Percentiles rank a stretch among this genome's conserved stretches.
These are phyloP conservation scores for Decorospora gaudefroyi DNA, from an alignment of 2,329 filamentous ascomycete species.

Conservation along the genomic window DNA sequence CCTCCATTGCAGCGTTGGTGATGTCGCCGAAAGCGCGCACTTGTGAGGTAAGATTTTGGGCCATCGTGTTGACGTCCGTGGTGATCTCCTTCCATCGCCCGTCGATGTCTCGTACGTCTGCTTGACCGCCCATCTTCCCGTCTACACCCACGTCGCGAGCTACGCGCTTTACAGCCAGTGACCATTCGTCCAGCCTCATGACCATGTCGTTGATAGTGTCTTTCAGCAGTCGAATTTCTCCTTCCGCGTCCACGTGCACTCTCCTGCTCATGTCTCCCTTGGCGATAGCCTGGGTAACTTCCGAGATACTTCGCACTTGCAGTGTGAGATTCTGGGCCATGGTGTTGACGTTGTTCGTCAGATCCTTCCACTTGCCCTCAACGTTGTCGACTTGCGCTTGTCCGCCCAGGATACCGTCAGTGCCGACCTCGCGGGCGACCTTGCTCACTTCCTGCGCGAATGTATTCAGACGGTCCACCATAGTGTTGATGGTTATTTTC, in stretches of 20 bases:
- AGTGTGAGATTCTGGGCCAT: conserved; percentile 67
- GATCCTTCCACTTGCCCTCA: conserved; percentile 68
- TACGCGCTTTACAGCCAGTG: conserved; percentile 91
- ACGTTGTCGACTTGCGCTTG: conserved; percentile 68
- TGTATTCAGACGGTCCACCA: conserved; percentile 67
- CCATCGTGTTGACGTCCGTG: conserved; percentile 93
- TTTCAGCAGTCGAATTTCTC: conserved; percentile 91
- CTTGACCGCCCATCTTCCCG: conserved; percentile 97
- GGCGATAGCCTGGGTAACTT: conserved; percentile 92
- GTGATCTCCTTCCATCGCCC: conserved; percentile 99
- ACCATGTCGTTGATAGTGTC: conserved; percentile 99
- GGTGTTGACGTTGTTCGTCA: conserved; percentile 70
- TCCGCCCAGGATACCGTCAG: conserved; percentile 66
- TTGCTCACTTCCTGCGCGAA: conserved; percentile 70
- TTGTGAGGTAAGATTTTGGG: conserved; percentile 83
- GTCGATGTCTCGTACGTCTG: conserved; percentile 88
- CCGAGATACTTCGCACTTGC: conserved; percentile 86
- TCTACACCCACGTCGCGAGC: conserved; percentile 97
- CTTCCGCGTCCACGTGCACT: conserved; percentile 92
- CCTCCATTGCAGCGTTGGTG: conserved; percentile 95
- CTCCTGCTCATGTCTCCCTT: conserved; percentile 95
- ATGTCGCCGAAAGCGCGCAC: conserved; percentile 98
- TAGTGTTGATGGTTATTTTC: conserved; percentile 82
- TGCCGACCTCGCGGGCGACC: conserved; percentile 67
- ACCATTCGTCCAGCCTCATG: conserved; percentile 91